Evolutionary conservation across 2,329 filamentous ascomycete genomes (phyloP).

Genomic region (Fusarium goolgardi): DNA sequence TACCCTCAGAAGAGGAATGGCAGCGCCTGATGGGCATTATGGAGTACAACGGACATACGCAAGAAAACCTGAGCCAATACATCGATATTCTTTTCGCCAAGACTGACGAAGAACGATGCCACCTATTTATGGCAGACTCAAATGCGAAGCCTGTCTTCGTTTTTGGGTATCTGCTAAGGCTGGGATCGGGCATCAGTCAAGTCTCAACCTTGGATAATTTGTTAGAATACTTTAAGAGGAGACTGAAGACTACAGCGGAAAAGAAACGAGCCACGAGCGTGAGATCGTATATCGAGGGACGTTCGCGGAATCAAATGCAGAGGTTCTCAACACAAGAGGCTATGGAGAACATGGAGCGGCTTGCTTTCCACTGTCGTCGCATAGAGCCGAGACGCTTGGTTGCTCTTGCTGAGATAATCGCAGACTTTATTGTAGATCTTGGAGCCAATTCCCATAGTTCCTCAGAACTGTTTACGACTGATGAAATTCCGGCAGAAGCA

Average conservation of each 20-base stretch:
- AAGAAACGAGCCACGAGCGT: neutral
- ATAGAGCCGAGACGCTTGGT: slow-evolving; percentile 51
- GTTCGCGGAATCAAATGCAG: slow-evolving; percentile 28
- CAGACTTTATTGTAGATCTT: slow-evolving; percentile 45
- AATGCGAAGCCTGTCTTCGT: slow-evolving; percentile 47
- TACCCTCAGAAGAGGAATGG: slow-evolving; percentile 46
- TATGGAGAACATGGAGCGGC: slow-evolving; percentile 40
- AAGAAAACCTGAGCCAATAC: slow-evolving; percentile 44
- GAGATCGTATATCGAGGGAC: neutral
- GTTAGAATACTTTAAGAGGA: slow-evolving; percentile 43
- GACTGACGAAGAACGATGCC: slow-evolving; percentile 50
- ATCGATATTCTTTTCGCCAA: slow-evolving; percentile 47
- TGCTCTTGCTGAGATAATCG: slow-evolving; percentile 47
- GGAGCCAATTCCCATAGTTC: slow-evolving; percentile 11
- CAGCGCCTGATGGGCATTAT: slow-evolving; percentile 35
- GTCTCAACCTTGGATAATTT: slow-evolving; percentile 44
- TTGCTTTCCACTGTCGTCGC: slow-evolving; percentile 49
- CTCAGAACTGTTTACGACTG: neutral
- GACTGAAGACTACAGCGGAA: slow-evolving; percentile 30
- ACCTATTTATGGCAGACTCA: slow-evolving; percentile 46
- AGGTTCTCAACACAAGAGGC: slow-evolving; percentile 43
- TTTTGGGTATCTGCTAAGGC: slow-evolving; percentile 49
- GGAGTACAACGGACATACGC: slow-evolving; percentile 37
- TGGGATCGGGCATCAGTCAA: slow-evolving; percentile 42
- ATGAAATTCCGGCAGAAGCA: slow-evolving; percentile 27